Evolutionary conservation across 2,329 filamentous ascomycete genomes (phyloP), one percentile per base, ranked within the genome.

Genomic region (Trichoderma sp.): DNA sequence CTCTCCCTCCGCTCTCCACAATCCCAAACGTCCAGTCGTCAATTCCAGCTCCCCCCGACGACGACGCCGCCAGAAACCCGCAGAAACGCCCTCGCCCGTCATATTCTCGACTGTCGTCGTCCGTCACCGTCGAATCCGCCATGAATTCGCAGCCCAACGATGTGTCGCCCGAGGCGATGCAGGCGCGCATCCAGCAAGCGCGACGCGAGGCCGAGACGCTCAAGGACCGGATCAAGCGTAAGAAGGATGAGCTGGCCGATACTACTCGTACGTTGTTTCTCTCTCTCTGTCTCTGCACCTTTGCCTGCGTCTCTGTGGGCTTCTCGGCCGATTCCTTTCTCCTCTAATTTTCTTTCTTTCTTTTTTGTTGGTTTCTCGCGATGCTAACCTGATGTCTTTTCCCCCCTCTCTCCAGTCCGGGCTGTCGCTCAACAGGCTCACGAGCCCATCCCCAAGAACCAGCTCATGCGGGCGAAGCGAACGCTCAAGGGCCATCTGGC

Each of bases 221-320:
- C 75, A 98, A 98, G 87, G 94, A 98, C 81, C 91, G 92, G 82
- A 98, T 98, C 89, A 98, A 97, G 90, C 90, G 94, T 83, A 97
- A 97, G 89, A 98, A 98, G 91, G 95, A 99, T 88, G 95, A 98
- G 84, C 88, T 99, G 75, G 94, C 94, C 79, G 95, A 99, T 82
- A 97, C 94, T 72, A 96, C 94, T 78, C 90, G 95, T 99, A 89
- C 88, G 94, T 87, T 54, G 37, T 8, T 19, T n/a, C 3, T 29
- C n/a, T 27, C 17, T 50, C 42, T 57, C 34, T 17, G 5, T 48
- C 9, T 35, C n/a, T 22, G n/a, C n/a, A n/a, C n/a, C 42, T 35
- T 70, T 70, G 64, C 39, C 29, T 2, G 34, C 9, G 4, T 9
- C 15, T 67, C 39, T 64, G 67, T 58, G 67, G 60, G 57, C 59